A percentile compares a stretch with the other conserved stretches of the same genome.
These are phyloP conservation scores for Dioszegia aurantiaca DNA, from an alignment of 768 basidiomycete genomes.

Conservation along the genomic window DNA sequence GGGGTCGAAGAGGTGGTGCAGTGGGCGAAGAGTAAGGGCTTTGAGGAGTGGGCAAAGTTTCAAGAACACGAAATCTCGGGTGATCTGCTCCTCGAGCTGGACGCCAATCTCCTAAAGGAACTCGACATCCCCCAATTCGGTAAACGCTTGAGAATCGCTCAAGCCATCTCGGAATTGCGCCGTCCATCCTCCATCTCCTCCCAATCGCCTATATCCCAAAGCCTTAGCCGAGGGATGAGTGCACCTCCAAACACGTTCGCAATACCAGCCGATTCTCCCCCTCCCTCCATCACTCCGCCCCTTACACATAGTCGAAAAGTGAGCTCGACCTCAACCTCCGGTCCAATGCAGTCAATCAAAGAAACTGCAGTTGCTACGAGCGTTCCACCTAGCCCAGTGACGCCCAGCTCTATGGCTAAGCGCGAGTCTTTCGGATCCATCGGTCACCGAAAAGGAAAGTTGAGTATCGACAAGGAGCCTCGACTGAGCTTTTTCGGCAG, in stretches of 20 bases:
- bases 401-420: constrained; percentile 36
- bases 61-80: constrained; percentile 97
- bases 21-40: constrained; percentile 80
- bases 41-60: constrained; percentile 82
- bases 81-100: constrained; percentile 91
- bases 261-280: constrained; percentile 17
- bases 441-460: constrained; percentile 48
- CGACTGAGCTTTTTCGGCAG: constrained; percentile 75
- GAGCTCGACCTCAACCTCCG: constrained; percentile 21
- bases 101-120: constrained; percentile 88
- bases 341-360: constrained; percentile 35
- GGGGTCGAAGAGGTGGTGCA: constrained; percentile 79
- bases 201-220: constrained; percentile 29
- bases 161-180: constrained; percentile 83
- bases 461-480: constrained; percentile 48
- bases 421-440: constrained; percentile 45
- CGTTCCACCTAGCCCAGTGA: constrained; percentile 43
- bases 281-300: constrained; percentile 27
- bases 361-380: constrained; percentile 22
- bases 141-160: constrained; percentile 86
- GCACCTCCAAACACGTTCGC: constrained; percentile 30
- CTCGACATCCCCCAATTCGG: constrained; percentile 92
- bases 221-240: constrained; percentile 28
- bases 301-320: constrained; percentile 29
- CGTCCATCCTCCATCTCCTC: constrained; percentile 62